phyloP scores from a whole-genome alignment of 176 grass and related monocot species.

The Oryza officinalis region DNA sequence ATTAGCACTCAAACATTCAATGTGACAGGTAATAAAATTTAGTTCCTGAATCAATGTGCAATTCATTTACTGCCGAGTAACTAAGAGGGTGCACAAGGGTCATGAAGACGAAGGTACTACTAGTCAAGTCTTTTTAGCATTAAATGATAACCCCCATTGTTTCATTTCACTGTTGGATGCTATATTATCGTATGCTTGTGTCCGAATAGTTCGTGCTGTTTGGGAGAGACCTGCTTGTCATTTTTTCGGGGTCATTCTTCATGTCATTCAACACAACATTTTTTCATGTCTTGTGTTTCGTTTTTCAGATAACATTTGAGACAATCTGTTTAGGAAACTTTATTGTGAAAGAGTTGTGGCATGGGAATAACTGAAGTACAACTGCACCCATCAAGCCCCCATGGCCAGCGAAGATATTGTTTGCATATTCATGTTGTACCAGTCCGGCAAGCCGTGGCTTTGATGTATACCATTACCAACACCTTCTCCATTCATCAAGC shows the following conservation, averaged over 20 bases:
- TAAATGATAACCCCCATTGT: neutral
- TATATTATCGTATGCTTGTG: conserved; percentile 13
- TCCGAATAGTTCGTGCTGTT: neutral
- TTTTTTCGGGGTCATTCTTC: no score
- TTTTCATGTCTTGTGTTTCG: neutral
- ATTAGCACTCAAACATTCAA: no score
- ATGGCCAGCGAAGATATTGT: conserved; percentile 2
- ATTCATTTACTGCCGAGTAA: conserved; percentile 13
- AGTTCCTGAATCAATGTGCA: no score
- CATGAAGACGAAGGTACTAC: neutral
- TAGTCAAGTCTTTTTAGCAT: conserved; percentile 11
- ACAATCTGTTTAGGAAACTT: neutral
- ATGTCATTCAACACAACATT: no score
- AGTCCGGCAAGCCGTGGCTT: neutral
- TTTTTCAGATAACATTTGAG: conserved; percentile 24
- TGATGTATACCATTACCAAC: neutral
- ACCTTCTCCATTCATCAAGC: neutral
- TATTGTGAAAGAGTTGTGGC: neutral
- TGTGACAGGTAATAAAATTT: neutral
- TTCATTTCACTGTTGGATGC: conserved; percentile 19
- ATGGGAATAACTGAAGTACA: neutral
- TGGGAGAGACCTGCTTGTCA: neutral
- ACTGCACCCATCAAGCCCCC: neutral
- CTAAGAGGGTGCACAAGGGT: conserved; percentile 20
- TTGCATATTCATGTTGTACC: neutral